These are phyloP conservation scores for Gossypium rotundifolium DNA, from an alignment of 345 rosid genomes.

Conservation along the genomic window DNA sequence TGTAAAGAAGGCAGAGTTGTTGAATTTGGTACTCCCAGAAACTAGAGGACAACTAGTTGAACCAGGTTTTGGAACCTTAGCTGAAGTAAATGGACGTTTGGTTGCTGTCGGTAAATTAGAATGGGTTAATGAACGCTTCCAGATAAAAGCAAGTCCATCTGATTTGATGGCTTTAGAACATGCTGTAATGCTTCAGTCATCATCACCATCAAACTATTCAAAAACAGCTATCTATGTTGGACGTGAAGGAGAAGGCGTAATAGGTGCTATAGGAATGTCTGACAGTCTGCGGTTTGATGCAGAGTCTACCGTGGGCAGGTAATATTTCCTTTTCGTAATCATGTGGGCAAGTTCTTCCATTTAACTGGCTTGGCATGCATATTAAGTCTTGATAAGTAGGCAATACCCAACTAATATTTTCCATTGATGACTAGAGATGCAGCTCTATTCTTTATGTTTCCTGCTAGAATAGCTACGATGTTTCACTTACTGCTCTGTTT, in stretches of 20 bases:
- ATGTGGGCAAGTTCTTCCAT: neutral
- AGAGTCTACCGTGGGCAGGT: slow-evolving; percentile 70
- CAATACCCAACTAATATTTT: slow-evolving; percentile 1
- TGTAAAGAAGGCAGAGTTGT: slow-evolving; percentile 54
- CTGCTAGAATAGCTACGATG: neutral
- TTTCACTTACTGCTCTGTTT: neutral
- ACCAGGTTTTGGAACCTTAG: slow-evolving; percentile 91
- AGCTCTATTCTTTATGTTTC: neutral
- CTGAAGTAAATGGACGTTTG: slow-evolving; percentile 77
- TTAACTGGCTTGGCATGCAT: neutral
- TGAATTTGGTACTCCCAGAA: slow-evolving; percentile 52
- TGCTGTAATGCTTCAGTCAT: slow-evolving; percentile 35
- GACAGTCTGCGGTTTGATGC: slow-evolving; percentile 82
- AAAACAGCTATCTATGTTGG: slow-evolving; percentile 84
- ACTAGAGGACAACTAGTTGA: slow-evolving; percentile 88
- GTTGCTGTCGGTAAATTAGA: slow-evolving; percentile 82
- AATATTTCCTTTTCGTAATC: slow-evolving; percentile 11
- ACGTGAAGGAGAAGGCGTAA: slow-evolving; percentile 75
- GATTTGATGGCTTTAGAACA: slow-evolving; percentile 43
- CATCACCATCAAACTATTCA: slow-evolving; percentile 54
- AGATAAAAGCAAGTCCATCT: slow-evolving; percentile 36
- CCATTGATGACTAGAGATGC: neutral
- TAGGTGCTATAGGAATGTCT: slow-evolving; percentile 83
- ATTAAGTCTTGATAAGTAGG: neutral
- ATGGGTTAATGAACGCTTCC: slow-evolving; percentile 78